phyloP scores from a whole-genome alignment of 371 early-diverging fungal species.

The Fennellomyces sp. region DNA sequence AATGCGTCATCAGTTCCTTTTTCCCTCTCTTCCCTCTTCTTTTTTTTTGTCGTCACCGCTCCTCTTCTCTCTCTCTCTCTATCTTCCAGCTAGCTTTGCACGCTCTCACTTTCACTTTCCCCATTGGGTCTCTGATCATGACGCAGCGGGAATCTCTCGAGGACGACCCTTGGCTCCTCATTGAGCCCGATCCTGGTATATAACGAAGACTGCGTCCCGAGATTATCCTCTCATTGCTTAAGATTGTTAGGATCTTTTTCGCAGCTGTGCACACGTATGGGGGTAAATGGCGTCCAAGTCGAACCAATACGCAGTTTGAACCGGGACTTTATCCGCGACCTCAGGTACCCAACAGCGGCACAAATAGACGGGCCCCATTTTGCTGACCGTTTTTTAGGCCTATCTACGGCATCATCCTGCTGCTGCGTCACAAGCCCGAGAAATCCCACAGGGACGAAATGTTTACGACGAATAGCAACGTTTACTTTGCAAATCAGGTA shows the following conservation, averaged over 20 bases:
- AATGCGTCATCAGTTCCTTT: conserved; percentile 11
- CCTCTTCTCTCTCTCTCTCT: background rate
- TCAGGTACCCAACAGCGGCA: conserved; percentile 15
- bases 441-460: conserved; percentile 21
- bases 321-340: conserved; percentile 13
- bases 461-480: conserved; percentile 12
- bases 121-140: conserved; percentile 11
- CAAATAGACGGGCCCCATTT: background rate
- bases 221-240: conserved; percentile 7
- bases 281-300: conserved; percentile 34
- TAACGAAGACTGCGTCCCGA: background rate
- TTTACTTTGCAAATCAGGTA: conserved; percentile 50
- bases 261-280: conserved; percentile 22
- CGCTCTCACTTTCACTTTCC: conserved; percentile 3
- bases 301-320: conserved; percentile 33
- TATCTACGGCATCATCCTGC: conserved; percentile 40
- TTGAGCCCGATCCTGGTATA: conserved; percentile 23
- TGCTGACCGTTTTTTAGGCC: conserved; percentile 13
- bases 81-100: background rate
- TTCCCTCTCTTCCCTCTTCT: background rate
- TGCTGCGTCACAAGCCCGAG: conserved; percentile 23
- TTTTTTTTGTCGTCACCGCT: conserved; percentile 3
- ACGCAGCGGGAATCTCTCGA: conserved; percentile 16
- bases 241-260: conserved; percentile 21
- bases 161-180: conserved; percentile 21